Percentiles rank a stretch among this genome's conserved stretches.
These are phyloP conservation scores for Pseudocercospora crystallina DNA, from an alignment of 2,329 filamentous ascomycete genomes.

Conservation along the genomic window DNA sequence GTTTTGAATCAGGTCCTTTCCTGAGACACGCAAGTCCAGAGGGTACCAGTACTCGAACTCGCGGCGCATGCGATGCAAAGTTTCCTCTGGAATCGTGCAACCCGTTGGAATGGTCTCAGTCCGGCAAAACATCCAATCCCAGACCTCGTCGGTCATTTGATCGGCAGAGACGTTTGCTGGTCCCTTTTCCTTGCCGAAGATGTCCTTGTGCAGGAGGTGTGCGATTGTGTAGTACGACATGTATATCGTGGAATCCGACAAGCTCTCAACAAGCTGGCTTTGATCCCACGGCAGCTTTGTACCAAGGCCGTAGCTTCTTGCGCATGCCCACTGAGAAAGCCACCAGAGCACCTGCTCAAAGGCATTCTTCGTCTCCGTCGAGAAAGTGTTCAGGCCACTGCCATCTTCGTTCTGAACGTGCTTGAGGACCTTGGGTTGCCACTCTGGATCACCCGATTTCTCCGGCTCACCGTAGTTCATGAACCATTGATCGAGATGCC, in stretches of 20 bases:
- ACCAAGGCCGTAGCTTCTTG: slow-evolving; percentile 85
- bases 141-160: slow-evolving; percentile 92
- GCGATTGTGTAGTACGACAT: slow-evolving; percentile 68
- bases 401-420: slow-evolving; percentile 68
- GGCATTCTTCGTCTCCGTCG: slow-evolving; percentile 54
- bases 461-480: slow-evolving; percentile 76
- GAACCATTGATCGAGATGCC: slow-evolving; percentile 96
- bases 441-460: slow-evolving; percentile 69
- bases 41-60: slow-evolving; percentile 99
- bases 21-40: slow-evolving; percentile 80
- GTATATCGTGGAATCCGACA: slow-evolving; percentile 92
- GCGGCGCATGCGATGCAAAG: slow-evolving; percentile 76
- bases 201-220: slow-evolving; percentile 69
- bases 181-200: slow-evolving; percentile 76
- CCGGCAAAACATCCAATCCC: slow-evolving; percentile 91
- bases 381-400: slow-evolving; percentile 75
- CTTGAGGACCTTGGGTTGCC: slow-evolving; percentile 73
- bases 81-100: slow-evolving; percentile 71
- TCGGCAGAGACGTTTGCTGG: slow-evolving; percentile 69
- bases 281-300: slow-evolving; percentile 94
- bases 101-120: slow-evolving; percentile 61
- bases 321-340: slow-evolving; percentile 95
- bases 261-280: slow-evolving; percentile 84
- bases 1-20: slow-evolving; percentile 92
- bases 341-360: slow-evolving; percentile 87